Evolutionary conservation across 1,284 basidiomycete species (phyloP), one percentile per base, ranked within the genome.

Genomic region (Thecaphora thlaspeos): DNA sequence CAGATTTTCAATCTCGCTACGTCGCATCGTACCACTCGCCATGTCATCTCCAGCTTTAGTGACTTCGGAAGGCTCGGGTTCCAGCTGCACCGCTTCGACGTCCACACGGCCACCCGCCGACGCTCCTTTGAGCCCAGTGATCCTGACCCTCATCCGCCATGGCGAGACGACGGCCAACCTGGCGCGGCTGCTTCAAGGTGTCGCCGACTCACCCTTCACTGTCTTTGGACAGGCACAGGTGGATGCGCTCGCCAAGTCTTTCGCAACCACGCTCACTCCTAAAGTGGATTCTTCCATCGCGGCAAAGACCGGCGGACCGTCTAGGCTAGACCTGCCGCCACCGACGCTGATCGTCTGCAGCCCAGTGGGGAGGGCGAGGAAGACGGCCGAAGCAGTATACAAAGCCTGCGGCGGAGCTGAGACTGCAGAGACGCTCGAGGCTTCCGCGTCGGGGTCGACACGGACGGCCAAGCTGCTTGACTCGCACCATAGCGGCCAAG

Each of bases 121-220:
- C 32, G 17, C 9, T n/a, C n/a, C n/a, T n/a, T n/a, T n/a, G n/a
- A n/a, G n/a, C n/a, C n/a, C 26, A 5, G 61, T 52, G 18, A 56
- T 60, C 21, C 47, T 75, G 15, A 71, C 70, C 3, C 55, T 76
- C 9, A 56, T 73, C n/a, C 66, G 73, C 7, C 73, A 76, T 51
- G 68, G 52, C 14, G 61, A 76, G 46, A 73, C 73, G 2, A 62
- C 57, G 3, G 73, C 66, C n/a, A 76, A 76, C 51, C 60, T 67
- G 32, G 67, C 72, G 17, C 66, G 63, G 4, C 42, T 76, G 4
- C 59, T 76, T 5, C 73, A 76, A 50, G 73, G 73, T 17, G 60
- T 65, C 10, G 66, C 71, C 4, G 73, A 76, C 41, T 72, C 72
- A 8, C 67, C 68, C 1, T 39, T 76, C 10, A 67, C 72, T 3